Percentiles rank a stretch among this genome's conserved stretches.
phyloP scores from a whole-genome alignment of 257 asterid species.

The Nicotiana noctiflora region DNA sequence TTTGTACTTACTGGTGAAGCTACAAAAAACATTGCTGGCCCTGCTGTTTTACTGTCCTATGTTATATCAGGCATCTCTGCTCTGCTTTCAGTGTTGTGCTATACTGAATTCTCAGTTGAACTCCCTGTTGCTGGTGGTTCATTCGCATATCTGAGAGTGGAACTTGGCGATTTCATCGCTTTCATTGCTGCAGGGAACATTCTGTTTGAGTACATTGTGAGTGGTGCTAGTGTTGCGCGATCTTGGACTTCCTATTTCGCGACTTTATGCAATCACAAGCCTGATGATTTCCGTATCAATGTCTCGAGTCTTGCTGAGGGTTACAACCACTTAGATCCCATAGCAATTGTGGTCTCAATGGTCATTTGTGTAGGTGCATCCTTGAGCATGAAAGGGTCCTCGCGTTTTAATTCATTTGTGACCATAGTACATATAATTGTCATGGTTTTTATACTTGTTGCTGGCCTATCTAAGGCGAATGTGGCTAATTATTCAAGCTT shows the following conservation, averaged over 20 bases:
- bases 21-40: slow-evolving; percentile 26
- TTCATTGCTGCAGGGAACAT: slow-evolving; percentile 34
- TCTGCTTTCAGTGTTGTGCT: slow-evolving; percentile 13
- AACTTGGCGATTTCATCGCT: slow-evolving; percentile 29
- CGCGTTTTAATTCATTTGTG: slow-evolving; percentile 24
- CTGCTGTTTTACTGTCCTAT: slow-evolving; percentile 27
- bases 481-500: slow-evolving; percentile 23
- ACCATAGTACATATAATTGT: slow-evolving; percentile 22
- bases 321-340: slow-evolving; percentile 32
- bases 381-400: slow-evolving; percentile 19
- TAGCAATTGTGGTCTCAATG: slow-evolving; percentile 22
- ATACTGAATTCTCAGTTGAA: slow-evolving; percentile 30
- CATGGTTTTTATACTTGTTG: slow-evolving; percentile 24
- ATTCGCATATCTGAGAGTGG: slow-evolving; percentile 31
- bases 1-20: slow-evolving; percentile 34
- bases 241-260: slow-evolving; percentile 36
- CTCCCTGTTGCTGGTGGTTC: slow-evolving; percentile 38
- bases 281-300: slow-evolving; percentile 23
- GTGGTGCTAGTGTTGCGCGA: slow-evolving; percentile 30
- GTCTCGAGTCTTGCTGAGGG: slow-evolving; percentile 18
- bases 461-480: slow-evolving; percentile 26
- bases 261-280: slow-evolving; percentile 21
- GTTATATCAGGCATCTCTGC: slow-evolving; percentile 27
- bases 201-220: slow-evolving; percentile 23
- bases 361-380: slow-evolving; percentile 18